Evolutionary conservation across 768 basidiomycete species (phyloP).

Genomic region (Mycena venus): DNA sequence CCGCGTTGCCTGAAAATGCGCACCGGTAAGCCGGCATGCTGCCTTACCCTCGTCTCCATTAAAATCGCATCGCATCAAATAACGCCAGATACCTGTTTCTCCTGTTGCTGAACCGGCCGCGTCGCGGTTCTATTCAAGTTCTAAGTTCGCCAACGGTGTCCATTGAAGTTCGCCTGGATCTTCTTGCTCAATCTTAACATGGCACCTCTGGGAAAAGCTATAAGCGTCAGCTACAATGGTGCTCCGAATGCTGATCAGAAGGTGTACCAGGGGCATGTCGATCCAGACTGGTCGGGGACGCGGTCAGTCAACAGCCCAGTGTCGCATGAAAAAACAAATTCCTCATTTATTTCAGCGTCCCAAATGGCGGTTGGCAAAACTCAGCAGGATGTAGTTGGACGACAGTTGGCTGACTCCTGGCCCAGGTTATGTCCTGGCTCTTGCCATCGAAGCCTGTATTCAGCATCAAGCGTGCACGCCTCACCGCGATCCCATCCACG

Average conservation of each 20-base stretch:
- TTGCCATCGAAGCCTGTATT: constrained; percentile 68
- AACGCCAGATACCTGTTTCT: too few species aligned
- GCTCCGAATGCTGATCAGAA: constrained; percentile 23
- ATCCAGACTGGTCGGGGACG: constrained; percentile 63
- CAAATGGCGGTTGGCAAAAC: constrained; percentile 65
- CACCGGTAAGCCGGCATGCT: too few species aligned
- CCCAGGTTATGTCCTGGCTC: constrained; percentile 72
- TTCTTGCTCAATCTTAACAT: too few species aligned
- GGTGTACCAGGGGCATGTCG: constrained; percentile 55
- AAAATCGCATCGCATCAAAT: too few species aligned
- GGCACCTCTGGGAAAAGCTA: constrained; percentile 57
- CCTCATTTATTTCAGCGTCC: constrained; percentile 52
- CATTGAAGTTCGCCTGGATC: too few species aligned
- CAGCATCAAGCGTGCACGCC: constrained; percentile 60
- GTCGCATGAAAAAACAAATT: not conserved
- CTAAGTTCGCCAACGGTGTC: too few species aligned
- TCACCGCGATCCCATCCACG: constrained; percentile 70
- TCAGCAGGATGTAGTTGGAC: not conserved
- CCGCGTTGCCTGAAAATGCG: too few species aligned
- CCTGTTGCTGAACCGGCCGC: too few species aligned
- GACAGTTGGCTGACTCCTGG: not conserved
- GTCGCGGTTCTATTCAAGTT: too few species aligned
- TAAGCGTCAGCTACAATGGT: constrained; percentile 37
- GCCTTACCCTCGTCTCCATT: too few species aligned
- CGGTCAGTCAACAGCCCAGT: constrained; percentile 45